Evolutionary conservation across 2,329 filamentous ascomycete species (phyloP).

Genomic region (Penicillium hordei): DNA sequence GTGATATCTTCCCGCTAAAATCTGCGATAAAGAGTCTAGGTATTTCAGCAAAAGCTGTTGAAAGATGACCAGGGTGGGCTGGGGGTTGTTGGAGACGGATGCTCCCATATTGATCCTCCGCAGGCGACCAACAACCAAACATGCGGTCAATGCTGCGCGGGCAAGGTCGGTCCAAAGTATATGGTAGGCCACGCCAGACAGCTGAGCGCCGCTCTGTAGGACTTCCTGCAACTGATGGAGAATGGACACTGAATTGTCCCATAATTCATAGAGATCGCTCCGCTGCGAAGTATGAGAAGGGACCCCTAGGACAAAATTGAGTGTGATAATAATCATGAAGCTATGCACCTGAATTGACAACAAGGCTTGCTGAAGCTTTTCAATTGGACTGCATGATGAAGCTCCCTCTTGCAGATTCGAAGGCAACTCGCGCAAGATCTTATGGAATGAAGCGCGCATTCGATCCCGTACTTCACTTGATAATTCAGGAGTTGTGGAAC

Average conservation of each 20-base stretch:
- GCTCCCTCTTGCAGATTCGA: background rate
- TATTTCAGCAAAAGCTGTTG: background rate
- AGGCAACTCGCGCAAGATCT: background rate
- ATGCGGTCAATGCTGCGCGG: background rate
- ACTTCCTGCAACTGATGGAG: background rate
- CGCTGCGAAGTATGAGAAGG: background rate
- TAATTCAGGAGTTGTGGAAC: background rate
- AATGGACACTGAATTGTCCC: background rate
- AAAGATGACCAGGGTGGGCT: background rate
- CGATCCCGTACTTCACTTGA: background rate
- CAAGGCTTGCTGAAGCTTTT: background rate
- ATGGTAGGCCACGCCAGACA: background rate
- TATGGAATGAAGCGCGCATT: background rate
- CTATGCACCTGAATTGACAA: background rate
- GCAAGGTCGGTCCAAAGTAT: background rate
- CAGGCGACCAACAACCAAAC: background rate
- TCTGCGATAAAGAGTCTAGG: background rate
- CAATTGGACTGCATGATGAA: background rate
- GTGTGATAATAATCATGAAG: background rate
- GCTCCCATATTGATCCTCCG: background rate
- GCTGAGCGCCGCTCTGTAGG: background rate
- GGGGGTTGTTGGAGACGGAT: background rate
- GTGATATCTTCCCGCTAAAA: background rate
- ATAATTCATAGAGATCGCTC: background rate
- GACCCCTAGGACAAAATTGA: background rate